A percentile compares a stretch with the other conserved stretches of the same genome.
phyloP scores from a whole-genome alignment of 2,329 filamentous ascomycete species.

The Ascocoryne sarcoides region DNA sequence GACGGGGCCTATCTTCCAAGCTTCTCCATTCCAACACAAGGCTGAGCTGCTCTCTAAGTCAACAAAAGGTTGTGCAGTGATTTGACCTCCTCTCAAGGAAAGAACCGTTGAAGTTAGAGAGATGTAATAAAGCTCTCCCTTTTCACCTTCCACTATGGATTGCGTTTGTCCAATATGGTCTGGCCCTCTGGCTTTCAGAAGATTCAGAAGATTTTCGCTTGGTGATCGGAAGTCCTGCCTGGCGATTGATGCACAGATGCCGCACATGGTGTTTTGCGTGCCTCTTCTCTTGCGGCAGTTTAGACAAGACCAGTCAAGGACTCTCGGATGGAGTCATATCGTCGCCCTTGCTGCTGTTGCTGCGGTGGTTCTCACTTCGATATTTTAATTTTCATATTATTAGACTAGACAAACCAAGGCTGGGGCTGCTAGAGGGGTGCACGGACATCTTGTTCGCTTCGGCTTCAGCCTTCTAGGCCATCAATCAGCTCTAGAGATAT shows the following conservation, averaged over 20 bases:
- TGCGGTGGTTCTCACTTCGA: too few species aligned
- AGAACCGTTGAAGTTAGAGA: constrained; percentile 77
- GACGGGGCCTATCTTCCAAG: constrained; percentile 63
- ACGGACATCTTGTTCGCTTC: too few species aligned
- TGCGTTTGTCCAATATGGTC: constrained; percentile 44
- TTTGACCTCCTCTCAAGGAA: constrained; percentile 68
- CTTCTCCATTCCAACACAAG: constrained; percentile 96
- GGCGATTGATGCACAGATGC: constrained; percentile 47
- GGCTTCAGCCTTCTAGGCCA: too few species aligned
- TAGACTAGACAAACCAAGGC: too few species aligned
- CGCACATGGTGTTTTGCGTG: constrained; percentile 42
- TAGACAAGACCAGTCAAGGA: too few species aligned
- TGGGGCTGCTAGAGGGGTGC: too few species aligned
- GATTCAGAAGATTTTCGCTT: constrained; percentile 33
- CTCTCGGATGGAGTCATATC: too few species aligned
- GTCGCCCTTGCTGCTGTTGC: too few species aligned
- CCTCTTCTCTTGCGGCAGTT: too few species aligned
- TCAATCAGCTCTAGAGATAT: too few species aligned
- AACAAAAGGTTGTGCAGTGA: constrained; percentile 66
- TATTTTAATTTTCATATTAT: too few species aligned
- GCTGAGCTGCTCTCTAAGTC: constrained; percentile 49
- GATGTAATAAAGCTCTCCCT: constrained; percentile 35
- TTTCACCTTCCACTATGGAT: constrained; percentile 23
- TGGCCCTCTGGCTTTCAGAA: constrained; percentile 49
- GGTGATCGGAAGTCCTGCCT: constrained; percentile 24